Evolutionary conservation across 306 rosid genomes (phyloP).

Genomic region (Fragaria iinumae): DNA sequence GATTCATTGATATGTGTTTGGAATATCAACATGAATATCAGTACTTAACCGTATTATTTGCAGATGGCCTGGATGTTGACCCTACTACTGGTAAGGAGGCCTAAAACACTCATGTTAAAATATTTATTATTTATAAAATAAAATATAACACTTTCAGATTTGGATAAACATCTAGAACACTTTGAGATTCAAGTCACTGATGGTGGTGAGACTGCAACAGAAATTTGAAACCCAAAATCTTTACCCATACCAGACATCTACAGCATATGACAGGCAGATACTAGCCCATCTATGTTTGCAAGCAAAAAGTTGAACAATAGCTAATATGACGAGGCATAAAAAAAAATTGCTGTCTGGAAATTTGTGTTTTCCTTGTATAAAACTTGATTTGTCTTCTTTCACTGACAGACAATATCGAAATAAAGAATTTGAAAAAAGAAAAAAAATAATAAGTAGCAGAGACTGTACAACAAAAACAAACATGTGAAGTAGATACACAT

Average conservation of each 20-base stretch:
- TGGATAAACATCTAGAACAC: too few relatives aligned
- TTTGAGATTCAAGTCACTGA: background rate
- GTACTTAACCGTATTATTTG: background rate
- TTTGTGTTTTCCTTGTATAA: background rate
- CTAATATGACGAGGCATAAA: background rate
- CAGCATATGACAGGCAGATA: background rate
- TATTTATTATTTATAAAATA: too few relatives aligned
- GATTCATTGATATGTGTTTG: background rate
- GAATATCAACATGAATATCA: background rate
- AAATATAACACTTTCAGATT: background rate
- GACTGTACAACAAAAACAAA: conserved; percentile 5
- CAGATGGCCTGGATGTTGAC: background rate
- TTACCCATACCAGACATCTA: background rate
- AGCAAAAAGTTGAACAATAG: background rate
- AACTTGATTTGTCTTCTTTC: background rate
- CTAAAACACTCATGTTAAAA: background rate
- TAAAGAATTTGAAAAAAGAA: background rate
- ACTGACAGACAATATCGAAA: background rate
- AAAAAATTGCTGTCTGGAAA: background rate
- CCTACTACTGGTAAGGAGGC: background rate
- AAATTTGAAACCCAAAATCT: background rate
- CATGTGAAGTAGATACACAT: background rate
- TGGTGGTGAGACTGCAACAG: background rate
- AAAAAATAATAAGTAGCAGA: background rate
- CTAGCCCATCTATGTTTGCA: background rate